Evolutionary conservation across 2,329 filamentous ascomycete species (phyloP), one percentile per base, ranked within the genome.

Genomic region (Nemania diffusa): DNA sequence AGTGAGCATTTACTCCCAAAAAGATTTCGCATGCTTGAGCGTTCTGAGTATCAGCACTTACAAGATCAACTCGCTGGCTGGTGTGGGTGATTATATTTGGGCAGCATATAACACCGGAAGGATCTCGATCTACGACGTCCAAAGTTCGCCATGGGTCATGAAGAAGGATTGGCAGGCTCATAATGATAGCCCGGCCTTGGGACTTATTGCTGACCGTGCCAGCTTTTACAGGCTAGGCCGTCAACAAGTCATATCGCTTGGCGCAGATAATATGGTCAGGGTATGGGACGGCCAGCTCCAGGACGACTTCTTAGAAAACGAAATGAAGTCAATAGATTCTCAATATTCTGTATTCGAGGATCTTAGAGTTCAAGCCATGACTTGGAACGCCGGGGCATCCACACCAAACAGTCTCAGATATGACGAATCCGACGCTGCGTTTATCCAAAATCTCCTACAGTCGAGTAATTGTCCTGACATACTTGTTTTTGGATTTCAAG

Each of bases 121-220:
- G 85, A 89, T 97, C 34, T 96, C 93, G 74, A 92, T 98, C 7
- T 99, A 97, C 79, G 94, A 99, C 78, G 91, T 93, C 11, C 87
- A 84, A 9, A 86, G 88, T 32, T 89, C 87, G n/a, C 95, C 95
- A 0, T 99, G 96, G 96, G 86, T 86, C 22, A 89, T 97, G 27
- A 90, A 92, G 81, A 99, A 99, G 78, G 95, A 98, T 75, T 99
- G 96, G 95, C 89, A 91, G 71, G 95, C 93, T 2, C 96, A 98
- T 76, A 90, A 93, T 6, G 91, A 91, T 70, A 69, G 57, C 51
- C 92, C 94, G 0, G 90, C 97, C 7, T 86, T 92, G 53, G 91
- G 90, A 65, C 87, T 99, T 65, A 81, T 92, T 13, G 87, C 91
- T 1, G 96, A 99, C 77, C 84, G 87, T 1, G 92, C 93, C 37